Conservation (phyloP, 306 rosid species). For the Lathyrus oleraceus region DNA sequence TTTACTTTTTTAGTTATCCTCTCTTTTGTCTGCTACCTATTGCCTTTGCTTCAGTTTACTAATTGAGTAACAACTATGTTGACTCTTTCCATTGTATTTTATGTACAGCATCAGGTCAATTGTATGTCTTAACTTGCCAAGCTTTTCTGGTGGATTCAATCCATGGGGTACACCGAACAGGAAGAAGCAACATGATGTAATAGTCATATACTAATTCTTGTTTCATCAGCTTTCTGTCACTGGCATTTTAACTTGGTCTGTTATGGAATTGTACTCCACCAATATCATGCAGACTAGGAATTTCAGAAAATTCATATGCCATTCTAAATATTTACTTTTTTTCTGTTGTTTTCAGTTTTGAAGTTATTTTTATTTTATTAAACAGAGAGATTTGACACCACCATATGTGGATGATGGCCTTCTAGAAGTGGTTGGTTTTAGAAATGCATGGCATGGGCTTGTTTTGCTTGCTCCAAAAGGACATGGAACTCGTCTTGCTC, state of each 20-base stretch:
- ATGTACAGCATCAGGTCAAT: conserved; percentile 82
- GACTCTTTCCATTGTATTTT: conserved; percentile 29
- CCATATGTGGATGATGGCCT: conserved; percentile 92
- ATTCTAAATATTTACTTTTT: background rate
- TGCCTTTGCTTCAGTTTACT: conserved; percentile 9
- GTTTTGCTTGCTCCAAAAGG: conserved; percentile 89
- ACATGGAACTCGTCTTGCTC: conserved; percentile 98
- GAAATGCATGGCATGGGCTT: conserved; percentile 98
- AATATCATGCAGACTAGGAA: background rate
- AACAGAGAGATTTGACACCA: conserved; percentile 71
- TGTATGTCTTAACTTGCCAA: conserved; percentile 91
- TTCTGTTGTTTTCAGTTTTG: background rate
- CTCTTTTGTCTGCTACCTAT: background rate
- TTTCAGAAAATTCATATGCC: conserved; percentile 4
- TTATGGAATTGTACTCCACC: background rate
- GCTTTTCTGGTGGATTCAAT: conserved; percentile 96
- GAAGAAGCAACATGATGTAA: conserved; percentile 52
- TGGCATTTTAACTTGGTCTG: background rate
- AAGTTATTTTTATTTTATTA: conserved; percentile 25
- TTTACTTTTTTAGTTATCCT: background rate
- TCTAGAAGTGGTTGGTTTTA: conserved; percentile 88
- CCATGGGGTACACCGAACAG: conserved; percentile 90
- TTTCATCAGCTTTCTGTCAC: background rate
- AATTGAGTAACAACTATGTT: conserved; percentile 14
- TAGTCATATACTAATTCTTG: conserved; percentile 37